Evolutionary conservation across 2,329 filamentous ascomycete genomes (phyloP).

Genomic region (Ceratocystis albifundus): DNA sequence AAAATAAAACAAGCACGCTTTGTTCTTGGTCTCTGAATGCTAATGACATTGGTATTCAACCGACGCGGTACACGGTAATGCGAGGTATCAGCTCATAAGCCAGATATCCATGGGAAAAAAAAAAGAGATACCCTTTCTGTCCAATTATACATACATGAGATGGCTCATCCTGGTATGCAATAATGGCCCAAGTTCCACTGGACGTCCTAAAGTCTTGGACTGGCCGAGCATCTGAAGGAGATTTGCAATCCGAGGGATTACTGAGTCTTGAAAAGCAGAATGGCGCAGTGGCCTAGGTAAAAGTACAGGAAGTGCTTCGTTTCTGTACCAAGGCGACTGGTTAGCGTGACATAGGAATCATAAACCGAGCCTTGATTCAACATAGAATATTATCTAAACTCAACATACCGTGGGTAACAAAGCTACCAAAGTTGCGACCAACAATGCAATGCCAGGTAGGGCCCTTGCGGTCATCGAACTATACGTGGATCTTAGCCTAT

Average conservation of each 20-base stretch:
- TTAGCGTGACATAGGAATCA: background rate
- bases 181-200: no score
- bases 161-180: no score
- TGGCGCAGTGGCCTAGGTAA: slow-evolving; percentile 96
- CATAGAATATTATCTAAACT: background rate
- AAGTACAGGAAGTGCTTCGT: slow-evolving; percentile 99
- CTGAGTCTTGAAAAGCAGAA: slow-evolving; percentile 98
- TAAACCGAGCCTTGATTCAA: background rate
- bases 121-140: no score
- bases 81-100: no score
- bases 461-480: slow-evolving; percentile 96
- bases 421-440: slow-evolving; percentile 96
- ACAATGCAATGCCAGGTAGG: slow-evolving; percentile 99
- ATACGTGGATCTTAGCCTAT: slow-evolving; percentile 13
- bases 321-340: slow-evolving; percentile 44
- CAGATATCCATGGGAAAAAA: no score
- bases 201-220: background rate
- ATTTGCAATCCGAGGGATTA: slow-evolving; percentile 35
- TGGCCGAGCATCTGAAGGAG: background rate
- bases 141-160: no score
- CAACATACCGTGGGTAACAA: slow-evolving; percentile 82
- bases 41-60: no score
- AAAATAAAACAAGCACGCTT: no score
- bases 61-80: no score
- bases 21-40: no score